Conservation (phyloP, 1,284 basidiomycete species). For the Tremellales sp. region DNA sequence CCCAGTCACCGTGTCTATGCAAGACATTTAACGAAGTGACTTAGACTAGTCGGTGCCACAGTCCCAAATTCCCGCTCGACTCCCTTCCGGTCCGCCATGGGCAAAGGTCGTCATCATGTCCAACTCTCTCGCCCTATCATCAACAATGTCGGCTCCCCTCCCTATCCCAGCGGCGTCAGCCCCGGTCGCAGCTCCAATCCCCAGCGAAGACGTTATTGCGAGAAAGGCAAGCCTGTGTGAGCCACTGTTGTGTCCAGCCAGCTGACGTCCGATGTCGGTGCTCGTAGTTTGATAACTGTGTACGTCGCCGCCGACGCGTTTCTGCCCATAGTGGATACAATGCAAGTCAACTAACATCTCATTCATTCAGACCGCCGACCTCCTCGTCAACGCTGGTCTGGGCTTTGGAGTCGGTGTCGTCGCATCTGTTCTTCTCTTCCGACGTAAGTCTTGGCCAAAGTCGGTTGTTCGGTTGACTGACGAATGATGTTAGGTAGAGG, state of each 20-base stretch:
- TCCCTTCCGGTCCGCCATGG: no score
- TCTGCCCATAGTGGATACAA: background rate
- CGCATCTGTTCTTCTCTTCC: conserved; percentile 90
- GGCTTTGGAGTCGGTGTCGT: conserved; percentile 93
- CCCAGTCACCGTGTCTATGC: no score
- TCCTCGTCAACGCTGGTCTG: conserved; percentile 68
- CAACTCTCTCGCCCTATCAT: no score
- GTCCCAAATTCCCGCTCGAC: background rate
- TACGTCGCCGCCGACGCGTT: conserved; percentile 53
- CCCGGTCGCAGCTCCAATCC: conserved; percentile 55
- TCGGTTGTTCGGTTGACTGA: conserved; percentile 6
- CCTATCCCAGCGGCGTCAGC: conserved; percentile 23
- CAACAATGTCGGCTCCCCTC: conserved; percentile 25
- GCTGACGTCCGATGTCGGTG: conserved; percentile 1
- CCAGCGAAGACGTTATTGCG: conserved; percentile 78
- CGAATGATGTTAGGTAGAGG: conserved; percentile 70
- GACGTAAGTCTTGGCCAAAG: conserved; percentile 61
- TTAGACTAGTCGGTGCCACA: no score
- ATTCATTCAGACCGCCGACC: conserved; percentile 50
- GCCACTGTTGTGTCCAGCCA: background rate
- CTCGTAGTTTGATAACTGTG: conserved; percentile 82
- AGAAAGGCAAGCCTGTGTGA: conserved; percentile 63
- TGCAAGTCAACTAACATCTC: background rate
- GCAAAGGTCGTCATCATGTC: no score
- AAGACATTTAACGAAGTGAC: no score